Conservation (phyloP, 108 stramenopile species). For the Cylindrotheca closterium region DNA sequence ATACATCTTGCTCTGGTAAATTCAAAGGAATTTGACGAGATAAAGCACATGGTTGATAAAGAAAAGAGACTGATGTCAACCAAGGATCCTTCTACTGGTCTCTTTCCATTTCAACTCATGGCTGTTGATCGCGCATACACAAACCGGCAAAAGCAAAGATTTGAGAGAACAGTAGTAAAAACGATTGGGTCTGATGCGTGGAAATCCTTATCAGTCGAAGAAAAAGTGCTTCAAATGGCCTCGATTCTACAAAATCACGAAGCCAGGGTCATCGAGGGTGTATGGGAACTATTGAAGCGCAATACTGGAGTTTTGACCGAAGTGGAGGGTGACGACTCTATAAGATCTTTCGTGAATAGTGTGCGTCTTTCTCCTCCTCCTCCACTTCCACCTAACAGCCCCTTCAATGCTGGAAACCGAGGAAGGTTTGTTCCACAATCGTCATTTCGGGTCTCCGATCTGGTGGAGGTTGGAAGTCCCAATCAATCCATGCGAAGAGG, state of each 20-base stretch:
- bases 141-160: slow-evolving; percentile 4
- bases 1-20: slow-evolving; percentile 25
- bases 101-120: slow-evolving; percentile 42
- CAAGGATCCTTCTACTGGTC: slow-evolving; percentile 12
- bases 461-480: too few species aligned
- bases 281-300: slow-evolving; percentile 22
- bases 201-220: background rate
- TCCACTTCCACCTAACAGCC: background rate
- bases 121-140: slow-evolving; percentile 25
- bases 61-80: slow-evolving; percentile 26
- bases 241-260: slow-evolving; percentile 20
- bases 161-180: slow-evolving; percentile 17
- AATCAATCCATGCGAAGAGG: too few species aligned
- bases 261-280: slow-evolving; percentile 8
- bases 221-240: slow-evolving; percentile 14
- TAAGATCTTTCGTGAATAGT: background rate
- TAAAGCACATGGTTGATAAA: slow-evolving; percentile 7
- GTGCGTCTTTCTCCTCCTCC: background rate
- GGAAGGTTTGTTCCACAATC: too few species aligned
- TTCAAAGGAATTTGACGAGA: slow-evolving; percentile 31
- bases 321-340: slow-evolving; percentile 4
- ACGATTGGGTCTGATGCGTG: slow-evolving; percentile 8
- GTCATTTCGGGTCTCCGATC: too few species aligned
- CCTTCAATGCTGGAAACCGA: too few species aligned
- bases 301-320: slow-evolving; percentile 26